Evolutionary conservation across 2,329 filamentous ascomycete species (phyloP), one percentile per base, ranked within the genome.

Genomic region (Scortechinia acanthostroma): DNA sequence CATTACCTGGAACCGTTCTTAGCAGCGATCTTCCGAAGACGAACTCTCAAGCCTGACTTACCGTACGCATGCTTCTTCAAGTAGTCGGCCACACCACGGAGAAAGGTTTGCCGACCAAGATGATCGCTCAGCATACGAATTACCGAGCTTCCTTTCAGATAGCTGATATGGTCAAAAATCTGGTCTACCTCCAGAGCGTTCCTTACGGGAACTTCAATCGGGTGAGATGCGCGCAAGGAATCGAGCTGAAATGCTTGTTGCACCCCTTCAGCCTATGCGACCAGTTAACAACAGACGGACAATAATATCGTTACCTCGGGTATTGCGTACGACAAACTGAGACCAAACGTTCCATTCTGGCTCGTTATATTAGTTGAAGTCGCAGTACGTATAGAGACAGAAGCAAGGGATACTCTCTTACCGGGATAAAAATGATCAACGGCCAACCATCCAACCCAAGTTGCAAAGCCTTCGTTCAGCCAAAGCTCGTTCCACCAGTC

Each of bases 131-230:
- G 69, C 93, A 98, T 98, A 58, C 93, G 86, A 58, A 98, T 93
- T 48, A 93, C 88, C 2, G 91, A 95, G 68, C 89, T 95, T 25
- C 93, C 93, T 70, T 98, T 97, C 50, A 94, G 74, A 61, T 97
- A 98, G 66, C 88, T 94, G 65, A 98, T 97, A 61, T 85, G 80
- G 62, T 98, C 93, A 58, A 98, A 98, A 52, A 97, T 95, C 64
- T 98, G 93, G 63, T 97, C 94, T 52, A 97, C 89, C 55, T 97
- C 93, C 10, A 97, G 77, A 22, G 91, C 93, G 61, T 96, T 91
- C 54, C 83, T 83, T 22, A 98, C 93, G 1, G 90, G 88, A 4
- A 98, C 93, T 63, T 98, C 91, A 53, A 98, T 96, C 5, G 93
- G 88, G 63, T 98, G 93, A 43, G 90, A 95, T 35, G 89, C 88